These are phyloP conservation scores for Phytopythium vexans DNA, from an alignment of 352 stramenopile species.

Conservation along the genomic window DNA sequence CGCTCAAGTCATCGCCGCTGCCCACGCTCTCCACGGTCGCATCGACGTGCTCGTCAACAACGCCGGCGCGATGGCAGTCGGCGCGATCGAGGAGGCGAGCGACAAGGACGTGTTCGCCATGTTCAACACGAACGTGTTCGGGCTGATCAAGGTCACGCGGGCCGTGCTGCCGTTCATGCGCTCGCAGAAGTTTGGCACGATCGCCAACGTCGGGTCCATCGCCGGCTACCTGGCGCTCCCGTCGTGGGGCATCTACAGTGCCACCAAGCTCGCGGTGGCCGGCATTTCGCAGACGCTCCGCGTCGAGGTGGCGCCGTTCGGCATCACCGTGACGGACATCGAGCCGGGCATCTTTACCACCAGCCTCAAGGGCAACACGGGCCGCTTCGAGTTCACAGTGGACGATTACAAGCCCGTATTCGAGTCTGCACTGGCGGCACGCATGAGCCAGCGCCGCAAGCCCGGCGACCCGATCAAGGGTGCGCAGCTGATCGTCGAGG, in stretches of 20 bases:
- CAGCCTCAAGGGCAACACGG: constrained; percentile 6
- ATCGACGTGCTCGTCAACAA: constrained; percentile 18
- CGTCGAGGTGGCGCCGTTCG: constrained; percentile 18
- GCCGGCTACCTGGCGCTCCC: constrained; percentile 11
- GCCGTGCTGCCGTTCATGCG: constrained; percentile 28
- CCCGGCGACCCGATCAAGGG: constrained; percentile 14
- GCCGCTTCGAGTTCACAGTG: constrained; percentile 8
- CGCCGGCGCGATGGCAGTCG: constrained; percentile 6
- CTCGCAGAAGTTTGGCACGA: constrained; percentile 15
- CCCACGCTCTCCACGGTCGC: constrained; percentile 3
- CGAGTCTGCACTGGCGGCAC: background rate
- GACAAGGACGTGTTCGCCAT: constrained; percentile 15
- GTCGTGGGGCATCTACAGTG: constrained; percentile 18
- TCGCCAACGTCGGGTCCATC: constrained; percentile 26
- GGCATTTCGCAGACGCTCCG: constrained; percentile 20
- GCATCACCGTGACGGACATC: constrained; percentile 19
- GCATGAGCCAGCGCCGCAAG: constrained; percentile 5
- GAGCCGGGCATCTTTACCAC: constrained; percentile 19
- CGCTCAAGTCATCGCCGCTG: constrained; percentile 4
- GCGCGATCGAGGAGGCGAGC: constrained; percentile 12
- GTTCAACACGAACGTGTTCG: constrained; percentile 33
- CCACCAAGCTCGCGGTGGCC: constrained; percentile 22
- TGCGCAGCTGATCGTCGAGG: constrained; percentile 15
- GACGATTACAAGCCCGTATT: constrained; percentile 19
- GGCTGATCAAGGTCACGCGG: constrained; percentile 16